These are phyloP conservation scores for Globisporangium megalacanthum DNA, from an alignment of 352 stramenopile species.

Conservation along the genomic window DNA sequence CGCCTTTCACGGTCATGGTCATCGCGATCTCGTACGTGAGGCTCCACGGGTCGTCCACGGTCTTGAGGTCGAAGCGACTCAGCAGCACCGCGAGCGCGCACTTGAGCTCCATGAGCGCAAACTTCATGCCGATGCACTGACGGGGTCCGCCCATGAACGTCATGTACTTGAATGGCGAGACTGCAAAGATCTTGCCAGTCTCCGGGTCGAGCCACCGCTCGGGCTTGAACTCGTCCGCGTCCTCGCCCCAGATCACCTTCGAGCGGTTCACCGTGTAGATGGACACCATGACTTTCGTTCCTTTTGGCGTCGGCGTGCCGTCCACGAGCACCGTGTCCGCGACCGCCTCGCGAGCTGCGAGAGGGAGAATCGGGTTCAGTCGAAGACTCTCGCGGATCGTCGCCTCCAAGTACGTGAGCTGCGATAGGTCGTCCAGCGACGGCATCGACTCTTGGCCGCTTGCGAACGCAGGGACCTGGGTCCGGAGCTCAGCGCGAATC, in stretches of 20 bases:
- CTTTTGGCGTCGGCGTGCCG: conserved; percentile 43
- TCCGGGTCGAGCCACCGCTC: conserved; percentile 57
- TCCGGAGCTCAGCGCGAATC: conserved; percentile 37
- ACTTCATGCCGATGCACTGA: conserved; percentile 51
- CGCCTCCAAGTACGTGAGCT: conserved; percentile 59
- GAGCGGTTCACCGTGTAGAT: conserved; percentile 41
- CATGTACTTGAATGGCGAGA: conserved; percentile 27
- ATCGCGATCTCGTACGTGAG: conserved; percentile 4
- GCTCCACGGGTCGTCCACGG: conserved; percentile 20
- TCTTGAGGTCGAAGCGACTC: conserved; percentile 37
- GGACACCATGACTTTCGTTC: conserved; percentile 34
- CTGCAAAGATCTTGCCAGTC: conserved; percentile 18
- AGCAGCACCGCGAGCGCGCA: conserved; percentile 35
- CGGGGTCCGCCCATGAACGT: conserved; percentile 52
- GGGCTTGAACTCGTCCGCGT: conserved; percentile 48
- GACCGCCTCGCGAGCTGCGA: conserved; percentile 18
- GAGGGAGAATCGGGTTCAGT: conserved; percentile 44
- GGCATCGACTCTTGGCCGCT: conserved; percentile 14
- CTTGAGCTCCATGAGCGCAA: conserved; percentile 52
- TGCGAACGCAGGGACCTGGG: conserved; percentile 26
- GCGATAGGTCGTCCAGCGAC: conserved; percentile 33
- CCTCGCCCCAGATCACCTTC: conserved; percentile 41
- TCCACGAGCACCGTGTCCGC: conserved; percentile 49
- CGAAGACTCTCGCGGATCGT: conserved; percentile 58
- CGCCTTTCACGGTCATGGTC: neutral